These are phyloP conservation scores for Alternaria postmessia DNA, from an alignment of 2,329 filamentous ascomycete genomes.

Conservation along the genomic window DNA sequence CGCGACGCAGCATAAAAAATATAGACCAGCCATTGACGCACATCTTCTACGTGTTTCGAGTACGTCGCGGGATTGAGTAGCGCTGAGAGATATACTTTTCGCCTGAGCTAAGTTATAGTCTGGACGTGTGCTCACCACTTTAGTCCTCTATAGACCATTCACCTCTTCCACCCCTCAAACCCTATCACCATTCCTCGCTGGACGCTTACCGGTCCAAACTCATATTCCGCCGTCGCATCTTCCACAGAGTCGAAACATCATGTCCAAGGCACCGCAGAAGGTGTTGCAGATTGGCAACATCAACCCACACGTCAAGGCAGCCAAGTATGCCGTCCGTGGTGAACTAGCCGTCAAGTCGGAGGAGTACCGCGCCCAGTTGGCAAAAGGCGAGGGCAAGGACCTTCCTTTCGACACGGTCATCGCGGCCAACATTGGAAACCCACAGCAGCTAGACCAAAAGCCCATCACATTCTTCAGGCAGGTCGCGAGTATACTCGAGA, in stretches of 20 bases:
- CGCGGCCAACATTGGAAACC: slow-evolving; percentile 98
- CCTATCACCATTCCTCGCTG: neutral
- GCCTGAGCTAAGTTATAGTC: slow-evolving; percentile 17
- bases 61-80: slow-evolving; percentile 24
- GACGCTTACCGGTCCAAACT: slow-evolving; percentile 8
- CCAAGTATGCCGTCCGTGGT: slow-evolving; percentile 95
- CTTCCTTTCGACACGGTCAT: slow-evolving; percentile 92
- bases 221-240: slow-evolving; percentile 1
- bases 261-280: slow-evolving; percentile 49
- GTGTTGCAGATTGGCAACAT: slow-evolving; percentile 83
- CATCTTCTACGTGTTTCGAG: slow-evolving; percentile 17
- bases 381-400: slow-evolving; percentile 64
- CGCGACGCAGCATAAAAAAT: slow-evolving; percentile 37
- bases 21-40: slow-evolving; percentile 28
- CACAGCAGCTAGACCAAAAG: slow-evolving; percentile 98
- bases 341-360: slow-evolving; percentile 95
- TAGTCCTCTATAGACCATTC: slow-evolving; percentile 17
- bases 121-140: slow-evolving; percentile 25
- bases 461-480: slow-evolving; percentile 99
- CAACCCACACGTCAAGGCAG: slow-evolving; percentile 85
- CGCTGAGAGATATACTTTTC: slow-evolving; percentile 11
- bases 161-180: slow-evolving; percentile 10
- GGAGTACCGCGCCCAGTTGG: slow-evolving; percentile 79
- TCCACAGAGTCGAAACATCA: slow-evolving; percentile 49
- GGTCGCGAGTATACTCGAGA: slow-evolving; percentile 90